A percentile compares a stretch with the other conserved stretches of the same genome.
These are phyloP conservation scores for Auxenochlorella protothecoides DNA, from an alignment of 139 green algal species.

Conservation along the genomic window DNA sequence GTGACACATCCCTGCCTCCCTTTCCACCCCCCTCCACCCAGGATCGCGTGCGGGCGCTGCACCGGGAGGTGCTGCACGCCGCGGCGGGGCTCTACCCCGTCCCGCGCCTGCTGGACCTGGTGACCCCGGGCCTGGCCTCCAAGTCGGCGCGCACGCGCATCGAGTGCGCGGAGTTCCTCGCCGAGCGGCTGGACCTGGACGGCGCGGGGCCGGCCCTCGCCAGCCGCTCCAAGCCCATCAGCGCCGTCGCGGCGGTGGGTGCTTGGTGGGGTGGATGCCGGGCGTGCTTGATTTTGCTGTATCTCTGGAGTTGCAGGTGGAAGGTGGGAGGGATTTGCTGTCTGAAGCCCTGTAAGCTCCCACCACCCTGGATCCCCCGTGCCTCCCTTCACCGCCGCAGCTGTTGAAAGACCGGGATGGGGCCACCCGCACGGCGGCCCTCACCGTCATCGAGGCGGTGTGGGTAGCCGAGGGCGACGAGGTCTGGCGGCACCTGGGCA, in stretches of 20 bases:
- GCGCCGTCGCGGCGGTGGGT: slow-evolving; percentile 1
- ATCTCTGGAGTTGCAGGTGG: no score
- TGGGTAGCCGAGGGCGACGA: slow-evolving; percentile 64
- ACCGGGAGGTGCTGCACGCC: slow-evolving; percentile 68
- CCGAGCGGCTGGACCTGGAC: slow-evolving; percentile 35
- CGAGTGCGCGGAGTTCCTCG: slow-evolving; percentile 34
- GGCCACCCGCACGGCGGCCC: slow-evolving; percentile 56
- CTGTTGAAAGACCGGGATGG: slow-evolving; percentile 75
- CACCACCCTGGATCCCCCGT: neutral
- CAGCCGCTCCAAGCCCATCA: slow-evolving; percentile 29
- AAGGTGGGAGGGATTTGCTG: no score
- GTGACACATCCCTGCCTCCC: no score
- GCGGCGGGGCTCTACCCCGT: slow-evolving; percentile 41
- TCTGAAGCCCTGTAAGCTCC: no score
- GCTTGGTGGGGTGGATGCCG: no score
- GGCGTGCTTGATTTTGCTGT: no score
- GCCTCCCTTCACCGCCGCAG: slow-evolving; percentile 1
- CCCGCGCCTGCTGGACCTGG: slow-evolving; percentile 23
- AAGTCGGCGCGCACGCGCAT: slow-evolving; percentile 88
- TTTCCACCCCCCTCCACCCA: slow-evolving; percentile 4
- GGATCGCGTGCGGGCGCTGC: slow-evolving; percentile 39
- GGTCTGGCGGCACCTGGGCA: slow-evolving; percentile 65
- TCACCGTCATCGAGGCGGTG: slow-evolving; percentile 59
- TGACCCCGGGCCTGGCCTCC: slow-evolving; percentile 59
- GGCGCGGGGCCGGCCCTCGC: slow-evolving; percentile 32